Evolutionary conservation across 768 basidiomycete genomes (phyloP).

Genomic region (Daedaleopsis nitida): DNA sequence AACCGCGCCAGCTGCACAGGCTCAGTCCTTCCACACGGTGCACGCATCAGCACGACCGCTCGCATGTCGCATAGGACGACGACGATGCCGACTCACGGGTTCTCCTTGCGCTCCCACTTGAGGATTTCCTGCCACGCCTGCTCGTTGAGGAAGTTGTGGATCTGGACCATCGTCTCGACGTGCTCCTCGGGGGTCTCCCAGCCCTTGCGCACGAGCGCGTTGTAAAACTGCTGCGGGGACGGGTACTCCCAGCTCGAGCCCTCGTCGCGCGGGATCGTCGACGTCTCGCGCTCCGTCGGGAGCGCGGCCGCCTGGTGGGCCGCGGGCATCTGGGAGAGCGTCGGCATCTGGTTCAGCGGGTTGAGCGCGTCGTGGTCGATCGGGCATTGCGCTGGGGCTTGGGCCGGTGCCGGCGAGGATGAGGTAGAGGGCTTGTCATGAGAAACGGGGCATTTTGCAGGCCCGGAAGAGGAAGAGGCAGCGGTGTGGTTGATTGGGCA

Average conservation of each 20-base stretch:
- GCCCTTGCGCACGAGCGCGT: constrained; percentile 93
- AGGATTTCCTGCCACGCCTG: constrained; percentile 94
- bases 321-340: constrained; percentile 69
- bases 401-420: neutral
- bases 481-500: constrained; percentile 27
- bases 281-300: constrained; percentile 73
- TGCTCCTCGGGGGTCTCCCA: constrained; percentile 98
- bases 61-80: neutral
- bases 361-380: constrained; percentile 63
- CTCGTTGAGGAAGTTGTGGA: constrained; percentile 98
- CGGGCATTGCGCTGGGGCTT: constrained; percentile 55
- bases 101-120: constrained; percentile 81
- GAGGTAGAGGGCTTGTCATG: constrained; percentile 27
- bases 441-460: constrained; percentile 43
- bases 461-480: constrained; percentile 14
- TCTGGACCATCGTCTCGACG: constrained; percentile 95
- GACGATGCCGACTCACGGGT: constrained; percentile 49
- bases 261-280: constrained; percentile 80
- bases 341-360: constrained; percentile 85
- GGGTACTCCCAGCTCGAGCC: constrained; percentile 88
- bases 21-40: constrained; percentile 49
- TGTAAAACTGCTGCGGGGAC: constrained; percentile 97
- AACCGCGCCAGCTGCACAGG: constrained; percentile 80
- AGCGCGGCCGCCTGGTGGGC: constrained; percentile 59
- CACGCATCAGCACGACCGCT: neutral